These are phyloP conservation scores for Boletus rubescentipes DNA, from an alignment of 768 basidiomycete genomes.

Conservation along the genomic window DNA sequence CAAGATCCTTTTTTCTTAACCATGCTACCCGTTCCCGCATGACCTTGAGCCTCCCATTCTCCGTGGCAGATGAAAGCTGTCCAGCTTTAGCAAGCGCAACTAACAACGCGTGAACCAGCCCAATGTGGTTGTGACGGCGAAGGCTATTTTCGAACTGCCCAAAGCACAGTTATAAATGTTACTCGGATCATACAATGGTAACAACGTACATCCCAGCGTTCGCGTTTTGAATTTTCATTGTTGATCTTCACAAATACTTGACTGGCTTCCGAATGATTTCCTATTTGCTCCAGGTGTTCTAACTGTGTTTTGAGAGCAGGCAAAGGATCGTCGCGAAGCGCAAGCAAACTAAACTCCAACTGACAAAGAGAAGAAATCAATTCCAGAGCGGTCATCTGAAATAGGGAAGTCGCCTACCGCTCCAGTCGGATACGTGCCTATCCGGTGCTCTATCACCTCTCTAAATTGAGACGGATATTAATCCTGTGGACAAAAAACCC, in stretches of 20 bases:
- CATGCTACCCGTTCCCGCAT: slow-evolving; percentile 45
- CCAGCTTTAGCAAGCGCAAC: slow-evolving; percentile 71
- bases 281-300: slow-evolving; percentile 42
- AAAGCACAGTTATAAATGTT: slow-evolving; percentile 8
- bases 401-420: slow-evolving; percentile 55
- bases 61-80: slow-evolving; percentile 52
- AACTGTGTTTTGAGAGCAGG: slow-evolving; percentile 65
- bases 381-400: not conserved
- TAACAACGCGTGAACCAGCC: slow-evolving; percentile 74
- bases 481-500: slow-evolving; percentile 10
- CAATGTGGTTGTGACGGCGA: slow-evolving; percentile 84
- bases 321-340: slow-evolving; percentile 79
- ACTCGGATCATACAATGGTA: not conserved
- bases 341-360: slow-evolving; percentile 92
- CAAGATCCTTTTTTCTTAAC: slow-evolving; percentile 39
- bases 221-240: slow-evolving; percentile 71
- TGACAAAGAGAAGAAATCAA: slow-evolving; percentile 30
- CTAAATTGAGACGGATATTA: slow-evolving; percentile 38
- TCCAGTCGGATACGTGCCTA: slow-evolving; percentile 86
- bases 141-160: slow-evolving; percentile 83
- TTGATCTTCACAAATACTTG: slow-evolving; percentile 57
- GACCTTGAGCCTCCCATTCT: slow-evolving; percentile 38
- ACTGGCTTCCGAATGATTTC: slow-evolving; percentile 44
- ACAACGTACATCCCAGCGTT: slow-evolving; percentile 75
- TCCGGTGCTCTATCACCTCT: slow-evolving; percentile 83